Evolutionary conservation across 2,329 filamentous ascomycete species (phyloP), one percentile per base, ranked within the genome.

Genomic region (Ophiostoma triangulosporum): DNA sequence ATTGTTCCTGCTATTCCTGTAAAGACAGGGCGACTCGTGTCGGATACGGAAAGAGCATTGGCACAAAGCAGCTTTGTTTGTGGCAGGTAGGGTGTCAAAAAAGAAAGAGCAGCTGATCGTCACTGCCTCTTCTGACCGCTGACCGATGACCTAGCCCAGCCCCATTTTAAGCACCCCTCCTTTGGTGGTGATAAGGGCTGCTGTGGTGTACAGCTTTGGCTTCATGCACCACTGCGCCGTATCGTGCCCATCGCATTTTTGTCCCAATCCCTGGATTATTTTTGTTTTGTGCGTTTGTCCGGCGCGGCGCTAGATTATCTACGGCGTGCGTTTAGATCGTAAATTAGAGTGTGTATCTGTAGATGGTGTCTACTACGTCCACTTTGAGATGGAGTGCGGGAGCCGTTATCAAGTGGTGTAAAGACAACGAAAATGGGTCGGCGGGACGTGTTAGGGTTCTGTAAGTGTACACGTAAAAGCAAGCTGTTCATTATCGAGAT

Each of bases 251-350:
- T 20, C 26, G 15, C 14, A 46, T 46, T 46, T 46, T 46, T 46
- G 40, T 17, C 43, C n/a, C 3, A 9, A 46, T 9, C 15, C 43
- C 43, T 12, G 29, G 6, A 17, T n/a, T 27, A 14, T 32, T 48
- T 48, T 31, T 5, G 46, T 48, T 48, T 48, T 48, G 46, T 48
- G 46, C 46, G 46, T 33, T 32, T 32, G 45, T 33, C 46, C 27
- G 29, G 29, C 46, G 43, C n/a, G 4, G n/a, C 43, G 46, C 46
- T 48, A 48, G 27, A 48, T 24, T 32, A 33, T 20, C 17, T 33
- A 12, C 17, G n/a, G 26, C 24, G 43, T 46, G 43, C n/a, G 15
- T 31, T 24, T 22, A 22, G 46, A 48, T 48, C 46, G 29, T 20
- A 31, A n/a, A 31, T 31, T 48, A 29, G n/a, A 48, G 45, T 33